Evolutionary conservation across 139 green algal species (phyloP).

Genomic region (Closterium sp.): DNA sequence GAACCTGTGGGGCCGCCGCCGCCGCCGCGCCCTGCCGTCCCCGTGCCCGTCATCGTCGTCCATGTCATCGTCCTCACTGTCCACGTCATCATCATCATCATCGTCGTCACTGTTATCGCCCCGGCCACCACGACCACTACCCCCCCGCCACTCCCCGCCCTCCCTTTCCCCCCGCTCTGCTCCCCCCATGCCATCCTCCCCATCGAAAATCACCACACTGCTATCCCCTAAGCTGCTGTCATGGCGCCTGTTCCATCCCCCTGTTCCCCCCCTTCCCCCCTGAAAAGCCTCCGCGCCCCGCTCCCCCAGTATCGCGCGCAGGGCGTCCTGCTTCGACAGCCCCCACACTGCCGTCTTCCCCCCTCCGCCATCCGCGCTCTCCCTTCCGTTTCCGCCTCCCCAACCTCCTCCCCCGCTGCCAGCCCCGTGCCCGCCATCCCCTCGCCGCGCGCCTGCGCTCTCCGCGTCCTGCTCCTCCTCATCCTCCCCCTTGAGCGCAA

Average conservation of each 20-base stretch:
- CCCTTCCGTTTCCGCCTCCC: background rate
- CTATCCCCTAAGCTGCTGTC: background rate
- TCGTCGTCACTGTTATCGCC: background rate
- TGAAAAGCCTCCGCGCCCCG: background rate
- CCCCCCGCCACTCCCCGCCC: background rate
- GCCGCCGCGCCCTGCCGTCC: background rate
- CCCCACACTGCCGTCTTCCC: background rate
- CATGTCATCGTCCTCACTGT: background rate
- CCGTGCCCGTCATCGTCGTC: background rate
- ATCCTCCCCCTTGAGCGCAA: background rate
- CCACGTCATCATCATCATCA: background rate
- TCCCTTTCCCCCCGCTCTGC: background rate
- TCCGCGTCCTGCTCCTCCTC: background rate
- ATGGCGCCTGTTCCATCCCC: background rate
- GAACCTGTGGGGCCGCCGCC: background rate
- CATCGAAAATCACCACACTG: background rate
- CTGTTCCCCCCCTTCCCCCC: background rate
- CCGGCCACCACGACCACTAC: background rate
- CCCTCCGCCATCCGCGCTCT: too few species aligned
- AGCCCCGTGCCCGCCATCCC: background rate
- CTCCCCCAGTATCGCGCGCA: background rate
- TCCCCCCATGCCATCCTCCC: background rate
- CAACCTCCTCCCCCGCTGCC: background rate
- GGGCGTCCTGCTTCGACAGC: background rate
- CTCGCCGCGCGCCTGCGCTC: background rate